These are phyloP conservation scores for Paramecium sexaurelia DNA, from an alignment of 73 alveolate species.

Conservation along the genomic window DNA sequence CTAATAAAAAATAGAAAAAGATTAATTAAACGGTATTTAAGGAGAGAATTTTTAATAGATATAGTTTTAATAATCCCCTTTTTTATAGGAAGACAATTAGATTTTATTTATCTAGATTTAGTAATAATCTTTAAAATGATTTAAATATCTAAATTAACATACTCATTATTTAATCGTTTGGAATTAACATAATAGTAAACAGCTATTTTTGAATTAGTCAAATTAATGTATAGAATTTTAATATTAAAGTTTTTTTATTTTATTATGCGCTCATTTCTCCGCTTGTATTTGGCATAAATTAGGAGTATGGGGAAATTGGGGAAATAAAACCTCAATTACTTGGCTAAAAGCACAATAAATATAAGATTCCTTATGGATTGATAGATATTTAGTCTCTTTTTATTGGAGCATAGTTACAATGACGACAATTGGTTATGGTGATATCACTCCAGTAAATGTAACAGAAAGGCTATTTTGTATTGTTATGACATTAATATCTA, in stretches of 20 bases:
- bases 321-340: neutral
- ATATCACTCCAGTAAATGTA: conserved; percentile 59
- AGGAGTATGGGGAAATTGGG: neutral
- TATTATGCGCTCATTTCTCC: neutral
- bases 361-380: neutral
- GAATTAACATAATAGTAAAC: conserved; percentile 13
- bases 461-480: conserved; percentile 67
- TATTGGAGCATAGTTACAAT: conserved; percentile 63
- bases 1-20: neutral
- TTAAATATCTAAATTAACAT: neutral
- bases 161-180: conserved; percentile 1
- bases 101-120: neutral
- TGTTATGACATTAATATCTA: conserved; percentile 38
- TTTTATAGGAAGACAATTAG: neutral
- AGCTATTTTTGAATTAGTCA: neutral
- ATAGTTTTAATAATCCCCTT: neutral
- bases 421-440: conserved; percentile 71
- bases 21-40: neutral
- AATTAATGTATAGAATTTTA: neutral
- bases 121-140: neutral
- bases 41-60: neutral
- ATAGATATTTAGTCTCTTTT: conserved; percentile 44
- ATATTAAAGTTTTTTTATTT: neutral
- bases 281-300: conserved; percentile 11
- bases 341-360: neutral